phyloP scores from a whole-genome alignment of 2,329 filamentous ascomycete genomes.

The Talaromyces atroroseus region DNA sequence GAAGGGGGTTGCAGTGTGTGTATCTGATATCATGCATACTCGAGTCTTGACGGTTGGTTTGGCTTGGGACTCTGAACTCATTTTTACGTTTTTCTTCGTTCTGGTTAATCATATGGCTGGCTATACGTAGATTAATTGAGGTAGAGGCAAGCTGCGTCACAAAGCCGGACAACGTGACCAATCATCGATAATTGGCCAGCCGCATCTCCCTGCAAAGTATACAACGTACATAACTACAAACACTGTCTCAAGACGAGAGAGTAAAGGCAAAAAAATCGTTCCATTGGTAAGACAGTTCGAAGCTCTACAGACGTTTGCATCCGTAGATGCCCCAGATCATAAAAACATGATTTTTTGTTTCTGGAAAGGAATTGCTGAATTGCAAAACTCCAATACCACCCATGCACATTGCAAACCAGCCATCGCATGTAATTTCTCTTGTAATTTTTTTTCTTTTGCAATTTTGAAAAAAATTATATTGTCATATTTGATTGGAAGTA shows the following conservation, averaged over 20 bases:
- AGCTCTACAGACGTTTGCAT: conserved; percentile 15
- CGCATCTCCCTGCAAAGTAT: background rate
- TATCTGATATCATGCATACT: conserved; percentile 41
- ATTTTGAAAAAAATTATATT: background rate
- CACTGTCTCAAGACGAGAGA: background rate
- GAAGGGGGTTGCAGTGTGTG: conserved; percentile 29
- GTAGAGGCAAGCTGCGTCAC: background rate
- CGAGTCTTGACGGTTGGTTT: conserved; percentile 30
- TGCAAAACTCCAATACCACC: conserved; percentile 16
- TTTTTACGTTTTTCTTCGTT: background rate
- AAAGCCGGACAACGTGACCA: background rate
- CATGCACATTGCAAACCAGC: conserved; percentile 10
- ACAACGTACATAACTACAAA: background rate
- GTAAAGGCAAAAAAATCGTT: conserved; percentile 12
- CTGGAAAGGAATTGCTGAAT: conserved; percentile 15
- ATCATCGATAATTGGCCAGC: background rate
- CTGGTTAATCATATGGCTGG: background rate
- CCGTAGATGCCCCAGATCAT: conserved; percentile 14
- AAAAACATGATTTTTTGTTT: conserved; percentile 15
- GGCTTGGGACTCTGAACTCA: background rate
- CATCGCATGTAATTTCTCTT: conserved; percentile 1
- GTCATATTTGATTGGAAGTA: conserved; percentile 5
- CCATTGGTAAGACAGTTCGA: conserved; percentile 12
- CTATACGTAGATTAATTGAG: background rate
- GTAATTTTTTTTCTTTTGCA: conserved; percentile 3